phyloP scores from a whole-genome alignment of 176 grass and related monocot species.

The Oryza longistaminata region DNA sequence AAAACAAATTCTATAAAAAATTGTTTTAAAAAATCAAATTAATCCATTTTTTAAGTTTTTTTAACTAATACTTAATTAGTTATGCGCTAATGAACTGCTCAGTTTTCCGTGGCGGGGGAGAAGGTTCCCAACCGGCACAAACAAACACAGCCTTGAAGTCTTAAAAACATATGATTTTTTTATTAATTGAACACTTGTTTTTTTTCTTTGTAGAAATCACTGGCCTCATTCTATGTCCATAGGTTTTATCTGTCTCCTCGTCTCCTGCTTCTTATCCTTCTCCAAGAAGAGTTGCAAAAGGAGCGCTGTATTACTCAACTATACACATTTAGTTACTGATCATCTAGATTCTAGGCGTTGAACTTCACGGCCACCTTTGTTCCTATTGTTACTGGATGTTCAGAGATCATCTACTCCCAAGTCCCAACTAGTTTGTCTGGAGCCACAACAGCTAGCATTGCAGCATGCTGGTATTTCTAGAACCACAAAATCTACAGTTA shows the following conservation, averaged over 20 bases:
- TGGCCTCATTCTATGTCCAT: background rate
- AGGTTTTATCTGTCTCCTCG: background rate
- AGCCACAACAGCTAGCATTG: no score
- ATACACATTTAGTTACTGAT: background rate
- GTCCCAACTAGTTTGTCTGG: background rate
- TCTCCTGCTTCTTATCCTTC: background rate
- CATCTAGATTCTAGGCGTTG: background rate
- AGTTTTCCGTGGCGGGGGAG: no score
- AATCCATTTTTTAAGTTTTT: no score
- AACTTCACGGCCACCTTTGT: background rate
- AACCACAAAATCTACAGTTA: background rate
- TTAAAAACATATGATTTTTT: background rate
- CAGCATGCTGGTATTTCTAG: background rate
- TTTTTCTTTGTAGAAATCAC: no score
- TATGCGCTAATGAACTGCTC: no score
- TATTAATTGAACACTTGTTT: background rate
- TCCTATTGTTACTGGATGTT: background rate
- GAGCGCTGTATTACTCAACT: background rate
- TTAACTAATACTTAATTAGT: no score
- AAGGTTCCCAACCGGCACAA: no score
- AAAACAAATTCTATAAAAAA: no score
- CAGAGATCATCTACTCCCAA: background rate
- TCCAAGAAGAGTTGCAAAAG: background rate
- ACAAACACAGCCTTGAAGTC: background rate
- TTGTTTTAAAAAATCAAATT: no score